These are phyloP conservation scores for Polygonum maritimum DNA, from an alignment of 148 eudicot genomes.

Conservation along the genomic window DNA sequence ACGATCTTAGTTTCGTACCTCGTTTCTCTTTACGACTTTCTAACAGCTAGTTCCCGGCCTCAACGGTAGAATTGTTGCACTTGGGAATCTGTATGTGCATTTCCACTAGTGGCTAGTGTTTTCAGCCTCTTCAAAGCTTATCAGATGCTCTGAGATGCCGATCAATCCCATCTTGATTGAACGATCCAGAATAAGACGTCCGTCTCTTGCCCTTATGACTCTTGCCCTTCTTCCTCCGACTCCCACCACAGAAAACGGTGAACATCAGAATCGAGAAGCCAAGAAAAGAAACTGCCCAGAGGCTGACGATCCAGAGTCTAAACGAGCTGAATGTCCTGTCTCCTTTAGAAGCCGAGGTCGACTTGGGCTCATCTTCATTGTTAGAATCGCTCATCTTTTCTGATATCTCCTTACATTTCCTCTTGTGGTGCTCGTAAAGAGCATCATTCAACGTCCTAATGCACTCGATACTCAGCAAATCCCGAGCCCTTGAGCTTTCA, in stretches of 20 bases:
- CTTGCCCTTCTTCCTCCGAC: conserved; percentile 7
- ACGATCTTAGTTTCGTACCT: neutral
- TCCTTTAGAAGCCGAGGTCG: neutral
- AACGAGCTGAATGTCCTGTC: conserved; percentile 2
- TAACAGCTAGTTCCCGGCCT: neutral
- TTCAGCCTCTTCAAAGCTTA: neutral
- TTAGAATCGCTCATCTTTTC: neutral
- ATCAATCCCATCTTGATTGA: conserved; percentile 1
- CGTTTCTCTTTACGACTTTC: neutral
- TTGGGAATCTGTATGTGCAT: neutral
- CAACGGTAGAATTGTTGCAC: neutral
- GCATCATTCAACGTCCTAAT: conserved; percentile 5
- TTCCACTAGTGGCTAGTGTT: neutral
- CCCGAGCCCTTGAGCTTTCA: neutral
- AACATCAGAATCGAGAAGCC: conserved; percentile 10
- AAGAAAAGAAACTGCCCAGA: conserved; percentile 6
- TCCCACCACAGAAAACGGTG: neutral
- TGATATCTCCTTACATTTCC: neutral
- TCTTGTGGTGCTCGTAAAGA: conserved; percentile 8
- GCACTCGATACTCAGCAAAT: conserved; percentile 11
- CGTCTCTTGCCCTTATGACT: conserved; percentile 9
- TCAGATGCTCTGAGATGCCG: conserved; percentile 1
- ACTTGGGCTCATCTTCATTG: neutral
- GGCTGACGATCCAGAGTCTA: conserved; percentile 3
- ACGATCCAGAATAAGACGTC: neutral